phyloP scores from a whole-genome alignment of 2,329 filamentous ascomycete species.

The Fusarium brevicatenulatum region DNA sequence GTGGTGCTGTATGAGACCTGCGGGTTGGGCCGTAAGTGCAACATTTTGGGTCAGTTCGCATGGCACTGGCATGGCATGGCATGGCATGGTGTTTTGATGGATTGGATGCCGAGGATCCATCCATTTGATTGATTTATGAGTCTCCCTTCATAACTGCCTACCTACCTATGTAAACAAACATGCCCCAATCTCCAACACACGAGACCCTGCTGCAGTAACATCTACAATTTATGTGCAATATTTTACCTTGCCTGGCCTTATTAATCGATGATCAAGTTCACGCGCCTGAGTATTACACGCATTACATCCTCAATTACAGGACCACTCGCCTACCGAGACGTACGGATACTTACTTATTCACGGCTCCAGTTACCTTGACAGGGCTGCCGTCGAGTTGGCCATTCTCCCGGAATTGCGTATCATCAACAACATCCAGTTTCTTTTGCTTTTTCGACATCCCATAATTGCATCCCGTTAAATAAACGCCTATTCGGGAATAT shows the following conservation, averaged over 20 bases:
- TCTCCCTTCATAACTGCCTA: constrained; percentile 20
- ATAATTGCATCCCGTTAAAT: constrained; percentile 22
- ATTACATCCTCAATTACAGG: constrained; percentile 16
- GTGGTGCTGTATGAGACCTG: constrained; percentile 36
- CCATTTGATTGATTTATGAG: constrained; percentile 17
- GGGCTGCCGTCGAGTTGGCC: constrained; percentile 3
- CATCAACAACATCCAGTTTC: constrained; percentile 25
- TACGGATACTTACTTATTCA: background rate
- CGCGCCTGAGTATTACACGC: constrained; percentile 15
- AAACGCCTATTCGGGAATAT: constrained; percentile 19
- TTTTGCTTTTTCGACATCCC: constrained; percentile 30
- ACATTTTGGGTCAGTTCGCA: constrained; percentile 33
- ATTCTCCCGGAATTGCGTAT: constrained; percentile 7
- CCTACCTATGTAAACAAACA: constrained; percentile 37
- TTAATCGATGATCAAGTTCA: constrained; percentile 20
- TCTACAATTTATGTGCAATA: constrained; percentile 17
- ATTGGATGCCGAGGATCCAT: constrained; percentile 32
- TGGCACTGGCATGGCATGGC: constrained; percentile 27
- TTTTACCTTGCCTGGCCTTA: background rate
- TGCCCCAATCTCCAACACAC: constrained; percentile 16
- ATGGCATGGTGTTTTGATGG: constrained; percentile 32
- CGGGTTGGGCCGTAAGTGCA: constrained; percentile 31
- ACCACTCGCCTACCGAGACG: background rate
- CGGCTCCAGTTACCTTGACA: constrained; percentile 1
- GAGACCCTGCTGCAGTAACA: constrained; percentile 19